Evolutionary conservation across 1,139 yeast genomes (phyloP).

Genomic region (Zygoascus hellenicus): DNA sequence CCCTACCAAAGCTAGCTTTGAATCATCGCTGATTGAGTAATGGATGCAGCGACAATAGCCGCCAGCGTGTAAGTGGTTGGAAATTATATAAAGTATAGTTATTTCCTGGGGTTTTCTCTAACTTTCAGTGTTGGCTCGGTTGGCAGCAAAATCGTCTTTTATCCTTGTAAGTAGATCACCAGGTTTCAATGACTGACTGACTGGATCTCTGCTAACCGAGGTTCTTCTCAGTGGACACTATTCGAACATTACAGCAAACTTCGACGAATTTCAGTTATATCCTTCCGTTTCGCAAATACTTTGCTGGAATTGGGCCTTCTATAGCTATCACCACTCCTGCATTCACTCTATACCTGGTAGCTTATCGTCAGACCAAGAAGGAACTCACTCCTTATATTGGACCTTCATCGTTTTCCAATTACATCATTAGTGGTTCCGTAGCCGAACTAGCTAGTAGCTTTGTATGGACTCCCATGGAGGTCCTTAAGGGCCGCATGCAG

Average conservation of each 20-base stretch:
- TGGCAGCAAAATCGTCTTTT: slow-evolving; percentile 34
- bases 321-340: slow-evolving; percentile 40
- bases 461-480: slow-evolving; percentile 45
- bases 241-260: slow-evolving; percentile 38
- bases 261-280: slow-evolving; percentile 33
- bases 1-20: no score
- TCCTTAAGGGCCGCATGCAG: slow-evolving; percentile 41
- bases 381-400: slow-evolving; percentile 37
- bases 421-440: slow-evolving; percentile 35
- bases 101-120: not conserved
- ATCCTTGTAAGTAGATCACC: slow-evolving; percentile 29
- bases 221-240: slow-evolving; percentile 32
- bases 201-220: not conserved
- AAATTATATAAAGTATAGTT: no score
- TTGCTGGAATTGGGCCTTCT: slow-evolving; percentile 39
- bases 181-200: not conserved
- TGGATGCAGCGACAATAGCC: slow-evolving; percentile 26
- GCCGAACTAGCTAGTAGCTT: slow-evolving; percentile 39
- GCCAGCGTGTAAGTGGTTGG: slow-evolving; percentile 25
- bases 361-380: slow-evolving; percentile 38
- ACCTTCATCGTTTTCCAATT: slow-evolving; percentile 33
- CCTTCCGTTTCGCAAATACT: slow-evolving; percentile 37
- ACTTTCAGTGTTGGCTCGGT: slow-evolving; percentile 31
- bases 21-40: slow-evolving; percentile 5
- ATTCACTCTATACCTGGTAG: slow-evolving; percentile 38